phyloP scores from a whole-genome alignment of 345 rosid genomes.

The Salix brachista region DNA sequence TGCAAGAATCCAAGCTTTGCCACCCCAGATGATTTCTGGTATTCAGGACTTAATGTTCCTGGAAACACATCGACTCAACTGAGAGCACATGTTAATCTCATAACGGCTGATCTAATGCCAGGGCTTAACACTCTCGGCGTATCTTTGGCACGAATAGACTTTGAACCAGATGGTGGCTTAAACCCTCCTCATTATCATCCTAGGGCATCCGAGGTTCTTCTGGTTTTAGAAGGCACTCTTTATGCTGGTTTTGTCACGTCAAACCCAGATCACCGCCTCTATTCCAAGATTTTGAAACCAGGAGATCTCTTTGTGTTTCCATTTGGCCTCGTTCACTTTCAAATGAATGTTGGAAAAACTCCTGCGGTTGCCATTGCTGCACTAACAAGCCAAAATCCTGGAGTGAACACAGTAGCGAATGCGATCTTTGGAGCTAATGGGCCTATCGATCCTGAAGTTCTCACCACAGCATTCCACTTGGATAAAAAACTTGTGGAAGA shows the following conservation, averaged over 20 bases:
- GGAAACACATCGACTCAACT: not conserved
- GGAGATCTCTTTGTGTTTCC: slow-evolving; percentile 23
- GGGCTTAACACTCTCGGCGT: slow-evolving; percentile 18
- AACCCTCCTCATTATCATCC: slow-evolving; percentile 24
- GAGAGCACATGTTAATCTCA: slow-evolving; percentile 5
- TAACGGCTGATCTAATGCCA: slow-evolving; percentile 2
- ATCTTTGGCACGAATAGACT: slow-evolving; percentile 11
- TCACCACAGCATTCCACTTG: slow-evolving; percentile 15
- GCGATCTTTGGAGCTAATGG: slow-evolving; percentile 4
- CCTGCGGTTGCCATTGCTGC: slow-evolving; percentile 13
- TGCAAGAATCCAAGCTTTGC: slow-evolving; percentile 15
- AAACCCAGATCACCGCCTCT: slow-evolving; percentile 7
- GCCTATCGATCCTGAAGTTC: slow-evolving; percentile 9
- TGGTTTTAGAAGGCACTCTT: slow-evolving; percentile 1
- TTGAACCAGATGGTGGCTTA: slow-evolving; percentile 10
- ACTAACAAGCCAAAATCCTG: slow-evolving; percentile 19
- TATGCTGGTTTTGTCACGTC: slow-evolving; percentile 17
- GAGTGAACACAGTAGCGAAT: slow-evolving; percentile 9
- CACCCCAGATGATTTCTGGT: slow-evolving; percentile 8
- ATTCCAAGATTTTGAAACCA: slow-evolving; percentile 3
- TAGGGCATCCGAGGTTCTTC: slow-evolving; percentile 11
- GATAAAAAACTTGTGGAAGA: not conserved
- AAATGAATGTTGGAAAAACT: slow-evolving; percentile 7
- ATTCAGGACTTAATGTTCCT: slow-evolving; percentile 13
- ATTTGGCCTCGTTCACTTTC: slow-evolving; percentile 8